Percentiles rank a stretch among this genome's conserved stretches.
Conservation (phyloP, 129 eudicot species). For the Pseudognaphalium luteoalbum region DNA sequence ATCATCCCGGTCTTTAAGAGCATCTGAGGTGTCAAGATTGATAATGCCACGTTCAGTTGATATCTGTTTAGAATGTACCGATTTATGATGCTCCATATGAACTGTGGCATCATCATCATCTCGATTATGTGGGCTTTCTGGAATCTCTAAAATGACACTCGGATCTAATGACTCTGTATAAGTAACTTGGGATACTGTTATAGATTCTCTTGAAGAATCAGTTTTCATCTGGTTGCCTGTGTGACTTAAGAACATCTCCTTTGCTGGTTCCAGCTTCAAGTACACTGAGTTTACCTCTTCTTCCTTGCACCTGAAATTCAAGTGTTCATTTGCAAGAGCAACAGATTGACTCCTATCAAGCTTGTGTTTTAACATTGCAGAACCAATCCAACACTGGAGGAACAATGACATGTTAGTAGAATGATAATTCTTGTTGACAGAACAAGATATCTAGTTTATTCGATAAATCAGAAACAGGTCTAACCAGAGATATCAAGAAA, state of each 20-base stretch:
- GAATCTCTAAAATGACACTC: slow-evolving; percentile 22
- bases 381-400: slow-evolving; percentile 85
- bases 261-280: slow-evolving; percentile 50
- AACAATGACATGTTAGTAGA: background rate
- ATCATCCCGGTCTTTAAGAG: slow-evolving; percentile 27
- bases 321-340: slow-evolving; percentile 48
- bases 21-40: slow-evolving; percentile 27
- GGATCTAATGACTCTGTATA: slow-evolving; percentile 14
- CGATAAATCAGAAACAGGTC: slow-evolving; percentile 27
- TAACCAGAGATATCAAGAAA: slow-evolving; percentile 83
- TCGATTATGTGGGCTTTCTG: slow-evolving; percentile 13
- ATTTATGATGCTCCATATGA: background rate
- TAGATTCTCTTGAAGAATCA: slow-evolving; percentile 16
- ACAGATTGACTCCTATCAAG: slow-evolving; percentile 62
- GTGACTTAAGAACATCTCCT: slow-evolving; percentile 45
- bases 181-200: background rate
- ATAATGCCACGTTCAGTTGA: slow-evolving; percentile 13
- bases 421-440: background rate
- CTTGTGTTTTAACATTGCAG: slow-evolving; percentile 55
- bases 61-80: background rate
- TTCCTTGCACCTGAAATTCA: slow-evolving; percentile 60
- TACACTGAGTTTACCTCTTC: slow-evolving; percentile 51
- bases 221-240: slow-evolving; percentile 29
- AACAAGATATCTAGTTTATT: background rate
- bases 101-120: background rate